Conservation (phyloP, 352 stramenopile species). For the Phytophthora podocarpi region DNA sequence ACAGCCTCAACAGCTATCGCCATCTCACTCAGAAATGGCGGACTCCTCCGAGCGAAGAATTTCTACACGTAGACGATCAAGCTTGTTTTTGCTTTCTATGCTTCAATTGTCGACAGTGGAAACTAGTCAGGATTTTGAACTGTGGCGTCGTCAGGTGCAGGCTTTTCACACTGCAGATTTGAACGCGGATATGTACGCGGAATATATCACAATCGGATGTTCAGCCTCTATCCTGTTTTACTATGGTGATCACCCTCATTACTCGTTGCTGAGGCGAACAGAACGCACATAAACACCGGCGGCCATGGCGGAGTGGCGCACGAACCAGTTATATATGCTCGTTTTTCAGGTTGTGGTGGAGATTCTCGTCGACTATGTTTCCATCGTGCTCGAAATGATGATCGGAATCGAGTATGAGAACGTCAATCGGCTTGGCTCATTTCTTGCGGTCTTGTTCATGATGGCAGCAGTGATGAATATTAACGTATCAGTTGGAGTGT, state of each 20-base stretch:
- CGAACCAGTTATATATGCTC: conserved; percentile 21
- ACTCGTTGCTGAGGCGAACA: conserved; percentile 6
- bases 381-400: conserved; percentile 25
- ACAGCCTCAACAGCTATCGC: no score
- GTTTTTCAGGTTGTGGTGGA: conserved; percentile 15
- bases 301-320: no score
- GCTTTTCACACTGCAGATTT: conserved; percentile 34
- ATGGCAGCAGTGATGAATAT: conserved; percentile 38
- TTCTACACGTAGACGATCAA: no score
- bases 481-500: conserved; percentile 18
- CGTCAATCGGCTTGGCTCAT: conserved; percentile 20
- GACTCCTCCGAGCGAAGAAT: no score
- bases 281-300: no score
- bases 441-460: conserved; percentile 37
- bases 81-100: no score
- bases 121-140: conserved; percentile 6
- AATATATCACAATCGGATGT: conserved; percentile 54
- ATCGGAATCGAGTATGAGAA: conserved; percentile 25
- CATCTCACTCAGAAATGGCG: no score
- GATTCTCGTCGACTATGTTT: conserved; percentile 28
- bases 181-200: conserved; percentile 40
- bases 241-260: conserved; percentile 39
- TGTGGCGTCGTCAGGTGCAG: conserved; percentile 17
- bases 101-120: no score
- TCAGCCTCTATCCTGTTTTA: conserved; percentile 36